These are phyloP conservation scores for Pisolithus albus DNA, from an alignment of 768 basidiomycete genomes.

Conservation along the genomic window DNA sequence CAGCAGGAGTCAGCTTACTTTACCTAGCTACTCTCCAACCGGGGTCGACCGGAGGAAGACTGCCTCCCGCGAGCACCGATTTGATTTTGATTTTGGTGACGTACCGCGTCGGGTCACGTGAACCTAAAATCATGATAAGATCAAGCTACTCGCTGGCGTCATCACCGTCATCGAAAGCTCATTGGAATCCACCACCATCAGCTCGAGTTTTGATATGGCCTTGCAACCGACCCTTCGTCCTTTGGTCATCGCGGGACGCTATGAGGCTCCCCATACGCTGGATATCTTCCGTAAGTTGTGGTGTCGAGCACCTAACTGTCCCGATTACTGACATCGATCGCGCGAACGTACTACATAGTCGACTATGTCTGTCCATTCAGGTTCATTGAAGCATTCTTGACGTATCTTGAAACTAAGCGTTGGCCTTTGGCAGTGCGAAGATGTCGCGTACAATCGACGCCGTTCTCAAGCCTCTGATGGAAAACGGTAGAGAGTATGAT, in stretches of 20 bases:
- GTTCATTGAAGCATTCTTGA: constrained; percentile 22
- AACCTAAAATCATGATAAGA: not conserved
- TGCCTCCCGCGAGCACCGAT: no score
- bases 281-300: constrained; percentile 63
- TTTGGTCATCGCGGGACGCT: constrained; percentile 53
- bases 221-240: constrained; percentile 68
- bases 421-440: constrained; percentile 42
- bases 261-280: constrained; percentile 65
- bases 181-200: not conserved
- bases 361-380: constrained; percentile 87
- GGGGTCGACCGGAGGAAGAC: no score
- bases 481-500: constrained; percentile 51
- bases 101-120: not conserved
- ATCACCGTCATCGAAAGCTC: not conserved
- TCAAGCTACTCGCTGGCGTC: not conserved
- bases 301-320: not conserved
- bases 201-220: constrained; percentile 45
- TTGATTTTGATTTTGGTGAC: no score
- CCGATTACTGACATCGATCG: not conserved
- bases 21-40: no score
- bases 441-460: constrained; percentile 51
- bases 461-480: constrained; percentile 54
- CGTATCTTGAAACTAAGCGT: not conserved
- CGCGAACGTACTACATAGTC: constrained; percentile 35
- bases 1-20: no score